Evolutionary conservation across 805 yeast species (phyloP), one percentile per base, ranked within the genome.

Genomic region (Candida oleophila): DNA sequence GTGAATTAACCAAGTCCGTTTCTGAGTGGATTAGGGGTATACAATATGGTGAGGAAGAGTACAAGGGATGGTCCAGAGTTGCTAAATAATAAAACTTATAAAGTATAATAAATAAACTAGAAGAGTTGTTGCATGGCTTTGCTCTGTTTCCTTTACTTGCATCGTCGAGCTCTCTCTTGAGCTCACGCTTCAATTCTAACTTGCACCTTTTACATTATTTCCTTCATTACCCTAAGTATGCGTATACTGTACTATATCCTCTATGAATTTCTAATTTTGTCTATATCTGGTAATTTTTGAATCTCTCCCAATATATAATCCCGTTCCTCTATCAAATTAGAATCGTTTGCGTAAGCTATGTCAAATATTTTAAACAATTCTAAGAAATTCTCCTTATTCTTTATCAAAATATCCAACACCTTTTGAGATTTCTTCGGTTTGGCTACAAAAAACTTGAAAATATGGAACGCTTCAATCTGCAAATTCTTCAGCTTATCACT

Each of bases 381-480:
- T 34, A 91, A 64, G 51, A 92, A 76, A 58, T 87, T 88, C 36
- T 81, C 86, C 58, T 89, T 82, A 65, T 94, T 94, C 60, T 91
- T 90, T 40, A 83, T 80, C 53, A 94, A 72, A 18, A 92, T 87
- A 64, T 92, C 97, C 45, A 78, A 68, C 2, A 94, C 82, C 5
- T 85, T 81, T 62, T 85, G 89, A 2, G 89, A 76, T 63, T 91
- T 91, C 52, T 85, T 83, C 3, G 99, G 99, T 65, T 94, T 94
- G 3, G 97, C 98, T n/a, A 90, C 90, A 66, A 94, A 89, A 35
- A 91, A 87, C 68, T 92, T 94, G 71, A 94, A 92, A 34, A 92
- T 85, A 54, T 94, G 91, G 61, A 94, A 94, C 3, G 96, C 90
- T 64, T 94, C 98, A 45, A 81, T 66, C 62, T 91, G 97, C 48